Conservation (phyloP, 1,284 basidiomycete genomes). For the Stygiomarasmius scandens region DNA sequence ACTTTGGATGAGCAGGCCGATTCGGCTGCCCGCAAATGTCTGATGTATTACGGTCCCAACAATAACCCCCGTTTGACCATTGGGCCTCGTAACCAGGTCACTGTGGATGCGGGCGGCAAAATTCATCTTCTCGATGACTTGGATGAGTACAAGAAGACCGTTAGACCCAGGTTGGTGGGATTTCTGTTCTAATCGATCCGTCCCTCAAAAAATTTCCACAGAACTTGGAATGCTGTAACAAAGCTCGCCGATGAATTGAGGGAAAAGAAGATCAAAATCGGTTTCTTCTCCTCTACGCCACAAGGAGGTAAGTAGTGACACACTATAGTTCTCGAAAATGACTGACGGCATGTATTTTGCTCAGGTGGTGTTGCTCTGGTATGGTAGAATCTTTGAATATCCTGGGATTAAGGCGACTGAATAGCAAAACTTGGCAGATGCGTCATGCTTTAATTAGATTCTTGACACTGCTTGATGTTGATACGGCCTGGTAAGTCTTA, state of each 20-base stretch:
- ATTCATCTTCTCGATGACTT: constrained; percentile 80
- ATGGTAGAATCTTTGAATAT: constrained; percentile 32
- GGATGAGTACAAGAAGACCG: constrained; percentile 68
- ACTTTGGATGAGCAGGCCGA: constrained; percentile 83
- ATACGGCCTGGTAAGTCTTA: constrained; percentile 70
- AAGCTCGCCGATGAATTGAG: constrained; percentile 82
- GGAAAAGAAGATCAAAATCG: constrained; percentile 82
- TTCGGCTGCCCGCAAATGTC: constrained; percentile 77
- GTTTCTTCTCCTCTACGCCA: constrained; percentile 89
- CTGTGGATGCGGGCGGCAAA: constrained; percentile 78
- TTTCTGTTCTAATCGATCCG: background rate
- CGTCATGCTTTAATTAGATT: constrained; percentile 87
- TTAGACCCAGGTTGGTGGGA: constrained; percentile 49
- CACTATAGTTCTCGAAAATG: too few relatives aligned
- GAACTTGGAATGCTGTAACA: constrained; percentile 76
- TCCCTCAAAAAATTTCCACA: constrained; percentile 20
- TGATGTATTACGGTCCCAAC: constrained; percentile 79
- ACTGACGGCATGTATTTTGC: constrained; percentile 21
- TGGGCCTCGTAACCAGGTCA: constrained; percentile 78
- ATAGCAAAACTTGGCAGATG: constrained; percentile 58
- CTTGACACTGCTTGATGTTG: constrained; percentile 75
- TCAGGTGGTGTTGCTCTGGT: constrained; percentile 86
- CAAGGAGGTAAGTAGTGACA: constrained; percentile 67
- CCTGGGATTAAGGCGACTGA: constrained; percentile 4
- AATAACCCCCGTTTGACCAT: constrained; percentile 81